phyloP scores from a whole-genome alignment of 495 filamentous ascomycete species.

The Parmelia sp. region DNA sequence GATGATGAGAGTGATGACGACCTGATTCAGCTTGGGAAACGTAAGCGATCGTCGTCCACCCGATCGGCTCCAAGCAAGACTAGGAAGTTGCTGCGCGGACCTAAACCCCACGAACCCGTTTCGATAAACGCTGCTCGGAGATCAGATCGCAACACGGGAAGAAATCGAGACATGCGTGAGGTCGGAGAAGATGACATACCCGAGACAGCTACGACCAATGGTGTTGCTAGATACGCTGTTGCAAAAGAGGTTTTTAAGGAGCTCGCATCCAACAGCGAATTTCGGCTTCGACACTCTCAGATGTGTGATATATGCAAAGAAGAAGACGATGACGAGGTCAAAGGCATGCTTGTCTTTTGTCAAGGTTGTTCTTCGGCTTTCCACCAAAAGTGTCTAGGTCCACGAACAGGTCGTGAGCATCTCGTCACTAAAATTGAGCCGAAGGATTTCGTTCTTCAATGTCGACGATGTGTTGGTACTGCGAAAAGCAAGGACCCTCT shows the following conservation, averaged over 20 bases:
- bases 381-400: constrained; percentile 74
- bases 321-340: constrained; percentile 45
- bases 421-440: constrained; percentile 84
- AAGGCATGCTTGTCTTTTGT: constrained; percentile 67
- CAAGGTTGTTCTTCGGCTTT: constrained; percentile 84
- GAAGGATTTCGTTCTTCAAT: constrained; percentile 81
- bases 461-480: constrained; percentile 69
- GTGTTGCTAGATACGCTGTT: constrained; percentile 47
- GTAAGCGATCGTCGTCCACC: constrained; percentile 15
- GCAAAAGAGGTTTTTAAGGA: constrained; percentile 64
- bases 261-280: constrained; percentile 49
- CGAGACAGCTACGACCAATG: constrained; percentile 38
- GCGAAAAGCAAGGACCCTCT: constrained; percentile 58
- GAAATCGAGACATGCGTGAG: constrained; percentile 49
- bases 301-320: constrained; percentile 66
- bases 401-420: constrained; percentile 69
- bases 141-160: constrained; percentile 35
- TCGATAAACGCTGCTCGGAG: constrained; percentile 17
- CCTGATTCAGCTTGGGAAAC: constrained; percentile 15
- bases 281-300: constrained; percentile 59
- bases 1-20: constrained; percentile 12
- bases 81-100: constrained; percentile 10
- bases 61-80: background rate
- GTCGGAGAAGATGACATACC: constrained; percentile 60
- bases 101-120: background rate